Percentiles rank a stretch among this genome's conserved stretches.
Evolutionary conservation across 2,329 filamentous ascomycete species (phyloP).

Genomic region (Fusarium duplospermum): DNA sequence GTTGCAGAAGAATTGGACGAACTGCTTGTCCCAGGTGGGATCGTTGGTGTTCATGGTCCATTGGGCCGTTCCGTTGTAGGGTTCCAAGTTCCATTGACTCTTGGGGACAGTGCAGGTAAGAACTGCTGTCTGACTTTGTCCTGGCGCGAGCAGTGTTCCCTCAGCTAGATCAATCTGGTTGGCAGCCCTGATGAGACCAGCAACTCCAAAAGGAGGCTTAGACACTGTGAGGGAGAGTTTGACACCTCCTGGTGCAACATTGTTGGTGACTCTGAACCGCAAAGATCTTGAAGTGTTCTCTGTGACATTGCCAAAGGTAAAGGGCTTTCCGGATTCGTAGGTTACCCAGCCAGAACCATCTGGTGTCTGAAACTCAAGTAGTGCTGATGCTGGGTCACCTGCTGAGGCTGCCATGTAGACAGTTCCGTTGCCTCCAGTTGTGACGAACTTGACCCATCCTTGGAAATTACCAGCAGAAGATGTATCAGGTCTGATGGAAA

Average conservation of each 20-base stretch:
- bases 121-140: conserved; percentile 62
- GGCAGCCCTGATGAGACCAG: conserved; percentile 63
- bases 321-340: conserved; percentile 56
- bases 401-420: conserved; percentile 62
- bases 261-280: conserved; percentile 65
- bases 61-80: conserved; percentile 58
- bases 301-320: conserved; percentile 67
- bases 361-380: conserved; percentile 65
- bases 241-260: conserved; percentile 57
- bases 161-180: conserved; percentile 70
- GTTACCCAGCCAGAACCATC: conserved; percentile 64
- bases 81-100: conserved; percentile 66
- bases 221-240: conserved; percentile 67
- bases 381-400: conserved; percentile 60
- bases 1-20: conserved; percentile 63
- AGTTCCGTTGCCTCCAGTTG: conserved; percentile 61
- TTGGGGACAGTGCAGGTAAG: conserved; percentile 68
- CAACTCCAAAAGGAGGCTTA: conserved; percentile 68
- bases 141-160: conserved; percentile 62
- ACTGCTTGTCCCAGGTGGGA: conserved; percentile 62
- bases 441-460: conserved; percentile 60
- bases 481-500: conserved; percentile 62
- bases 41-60: conserved; percentile 72
- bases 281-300: conserved; percentile 61
- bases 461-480: conserved; percentile 59